Percentiles rank a stretch among this genome's conserved stretches.
These are phyloP conservation scores for Candida arabinofermentans DNA, from an alignment of 805 yeast species.

Conservation along the genomic window DNA sequence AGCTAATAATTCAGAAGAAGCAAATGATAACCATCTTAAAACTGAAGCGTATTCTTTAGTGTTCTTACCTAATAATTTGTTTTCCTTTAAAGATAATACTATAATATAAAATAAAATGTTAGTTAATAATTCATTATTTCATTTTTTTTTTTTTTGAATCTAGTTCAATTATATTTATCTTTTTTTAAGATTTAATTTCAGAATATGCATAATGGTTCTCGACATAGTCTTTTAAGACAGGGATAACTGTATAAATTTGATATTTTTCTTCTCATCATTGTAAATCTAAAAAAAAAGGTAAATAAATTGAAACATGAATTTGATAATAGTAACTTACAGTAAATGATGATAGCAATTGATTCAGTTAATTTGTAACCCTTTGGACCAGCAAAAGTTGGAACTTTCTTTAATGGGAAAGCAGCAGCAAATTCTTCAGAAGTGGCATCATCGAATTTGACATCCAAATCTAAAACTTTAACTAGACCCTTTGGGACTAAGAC, in stretches of 20 bases:
- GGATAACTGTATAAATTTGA: conserved; percentile 68
- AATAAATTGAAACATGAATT: background rate
- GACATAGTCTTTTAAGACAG: conserved; percentile 79
- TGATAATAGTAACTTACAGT: conserved; percentile 32
- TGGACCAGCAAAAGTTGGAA: conserved; percentile 68
- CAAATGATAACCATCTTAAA: conserved; percentile 73
- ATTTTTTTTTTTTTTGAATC: background rate
- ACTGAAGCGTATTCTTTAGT: conserved; percentile 60
- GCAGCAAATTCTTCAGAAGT: conserved; percentile 33
- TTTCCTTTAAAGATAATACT: conserved; percentile 47
- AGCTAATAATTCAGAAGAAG: conserved; percentile 62
- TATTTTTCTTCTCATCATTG: conserved; percentile 55
- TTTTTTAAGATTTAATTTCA: conserved; percentile 32
- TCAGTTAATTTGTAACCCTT: conserved; percentile 72
- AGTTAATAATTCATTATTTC: conserved; percentile 4
- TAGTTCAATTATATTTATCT: background rate
- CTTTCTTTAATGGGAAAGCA: conserved; percentile 59
- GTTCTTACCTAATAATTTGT: conserved; percentile 55
- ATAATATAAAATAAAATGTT: conserved; percentile 21
- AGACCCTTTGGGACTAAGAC: conserved; percentile 34
- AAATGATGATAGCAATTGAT: conserved; percentile 58
- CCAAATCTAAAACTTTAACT: conserved; percentile 56
- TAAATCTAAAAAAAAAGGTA: conserved; percentile 3
- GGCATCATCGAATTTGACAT: conserved; percentile 35
- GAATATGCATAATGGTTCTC: conserved; percentile 46